Conservation (phyloP, 768 basidiomycete species). For the Postia placenta region DNA sequence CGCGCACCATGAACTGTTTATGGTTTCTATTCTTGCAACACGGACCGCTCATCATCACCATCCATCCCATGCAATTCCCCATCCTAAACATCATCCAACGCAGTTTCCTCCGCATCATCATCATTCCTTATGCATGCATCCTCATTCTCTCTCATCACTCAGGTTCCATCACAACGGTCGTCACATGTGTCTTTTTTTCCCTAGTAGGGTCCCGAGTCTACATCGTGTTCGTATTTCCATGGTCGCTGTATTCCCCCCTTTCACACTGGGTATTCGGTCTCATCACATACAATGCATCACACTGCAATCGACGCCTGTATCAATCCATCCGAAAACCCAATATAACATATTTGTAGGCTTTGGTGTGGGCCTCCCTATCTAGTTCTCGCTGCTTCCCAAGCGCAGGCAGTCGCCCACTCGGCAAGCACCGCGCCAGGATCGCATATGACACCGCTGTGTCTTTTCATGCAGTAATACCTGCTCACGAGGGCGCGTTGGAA, state of each 20-base stretch:
- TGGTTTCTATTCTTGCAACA: slow-evolving; percentile 16
- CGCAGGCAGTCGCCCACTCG: background rate
- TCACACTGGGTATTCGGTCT: slow-evolving; percentile 3
- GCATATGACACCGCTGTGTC: too few relatives aligned
- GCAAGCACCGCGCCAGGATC: too few relatives aligned
- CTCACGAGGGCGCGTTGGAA: too few relatives aligned
- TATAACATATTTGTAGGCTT: slow-evolving; percentile 4
- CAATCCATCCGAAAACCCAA: slow-evolving; percentile 3
- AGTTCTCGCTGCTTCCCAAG: background rate
- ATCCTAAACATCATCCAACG: slow-evolving; percentile 8
- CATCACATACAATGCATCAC: slow-evolving; percentile 1
- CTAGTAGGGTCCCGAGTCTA: slow-evolving; percentile 9
- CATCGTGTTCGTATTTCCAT: background rate
- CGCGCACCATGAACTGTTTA: slow-evolving; percentile 6
- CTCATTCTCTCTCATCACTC: slow-evolving; percentile 5
- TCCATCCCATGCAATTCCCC: slow-evolving; percentile 16
- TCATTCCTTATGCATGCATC: slow-evolving; percentile 5
- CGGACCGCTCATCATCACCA: slow-evolving; percentile 15
- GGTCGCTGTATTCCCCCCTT: slow-evolving; percentile 1
- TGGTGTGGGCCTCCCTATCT: background rate
- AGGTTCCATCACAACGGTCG: slow-evolving; percentile 13
- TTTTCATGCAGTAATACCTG: too few relatives aligned
- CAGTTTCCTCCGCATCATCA: slow-evolving; percentile 15
- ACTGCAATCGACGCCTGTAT: background rate
- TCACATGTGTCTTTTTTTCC: slow-evolving; percentile 12